These are phyloP conservation scores for Phtheirospermum japonicum DNA, from an alignment of 257 asterid genomes.

Conservation along the genomic window DNA sequence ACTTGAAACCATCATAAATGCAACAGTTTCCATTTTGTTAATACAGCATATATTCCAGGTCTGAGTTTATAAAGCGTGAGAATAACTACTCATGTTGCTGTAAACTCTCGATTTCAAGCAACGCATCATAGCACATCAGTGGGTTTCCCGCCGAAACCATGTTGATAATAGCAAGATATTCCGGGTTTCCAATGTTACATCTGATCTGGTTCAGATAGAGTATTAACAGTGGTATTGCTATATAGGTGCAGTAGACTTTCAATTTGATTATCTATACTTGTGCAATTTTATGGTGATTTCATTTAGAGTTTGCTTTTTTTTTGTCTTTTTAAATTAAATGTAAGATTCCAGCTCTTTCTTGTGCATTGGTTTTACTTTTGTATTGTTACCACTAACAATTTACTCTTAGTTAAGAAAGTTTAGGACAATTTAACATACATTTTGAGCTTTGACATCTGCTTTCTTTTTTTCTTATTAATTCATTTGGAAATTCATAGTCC, in stretches of 20 bases:
- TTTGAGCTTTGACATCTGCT: no score
- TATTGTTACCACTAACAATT: background rate
- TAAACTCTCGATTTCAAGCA: background rate
- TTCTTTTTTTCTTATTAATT: no score
- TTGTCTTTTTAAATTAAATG: no score
- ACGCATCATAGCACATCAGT: background rate
- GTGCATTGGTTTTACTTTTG: background rate
- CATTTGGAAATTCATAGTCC: no score
- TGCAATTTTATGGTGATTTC: background rate
- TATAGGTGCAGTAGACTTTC: background rate
- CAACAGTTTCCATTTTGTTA: slow-evolving; percentile 11
- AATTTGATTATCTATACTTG: no score
- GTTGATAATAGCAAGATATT: background rate
- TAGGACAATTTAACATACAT: background rate
- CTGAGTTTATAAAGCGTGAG: background rate
- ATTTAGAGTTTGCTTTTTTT: no score
- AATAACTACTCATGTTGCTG: background rate
- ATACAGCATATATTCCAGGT: background rate
- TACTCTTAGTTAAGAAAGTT: background rate
- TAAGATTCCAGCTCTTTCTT: background rate
- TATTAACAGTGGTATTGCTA: background rate
- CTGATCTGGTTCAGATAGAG: no score
- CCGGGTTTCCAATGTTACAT: no score
- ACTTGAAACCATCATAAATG: slow-evolving; percentile 3
- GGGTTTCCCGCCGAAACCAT: background rate